Conservation (phyloP, 768 basidiomycete species). For the Royoungia palumana region DNA sequence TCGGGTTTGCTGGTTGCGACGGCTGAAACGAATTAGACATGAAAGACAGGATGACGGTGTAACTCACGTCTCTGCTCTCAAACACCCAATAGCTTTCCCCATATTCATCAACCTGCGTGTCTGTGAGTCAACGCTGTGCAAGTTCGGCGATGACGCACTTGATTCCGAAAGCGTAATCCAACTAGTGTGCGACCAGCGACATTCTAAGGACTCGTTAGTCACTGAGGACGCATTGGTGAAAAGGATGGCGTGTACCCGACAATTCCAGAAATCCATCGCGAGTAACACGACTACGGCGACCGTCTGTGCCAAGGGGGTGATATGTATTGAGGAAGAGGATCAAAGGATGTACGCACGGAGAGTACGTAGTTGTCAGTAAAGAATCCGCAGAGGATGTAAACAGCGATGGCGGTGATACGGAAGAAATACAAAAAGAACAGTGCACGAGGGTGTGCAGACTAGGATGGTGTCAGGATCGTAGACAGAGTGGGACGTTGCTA, state of each 20-base stretch:
- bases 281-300: conserved; percentile 91
- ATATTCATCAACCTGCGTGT: conserved; percentile 81
- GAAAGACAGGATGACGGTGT: not conserved
- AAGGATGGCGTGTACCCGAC: conserved; percentile 53
- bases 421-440: conserved; percentile 91
- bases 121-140: not conserved
- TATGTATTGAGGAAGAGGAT: not conserved
- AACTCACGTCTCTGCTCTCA: conserved; percentile 88
- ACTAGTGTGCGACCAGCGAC: conserved; percentile 92
- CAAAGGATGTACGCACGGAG: conserved; percentile 54
- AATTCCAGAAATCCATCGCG: conserved; percentile 99
- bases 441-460: conserved; percentile 80
- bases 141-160: conserved; percentile 41
- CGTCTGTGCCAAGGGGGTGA: conserved; percentile 44
- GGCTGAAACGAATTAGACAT: conserved; percentile 48
- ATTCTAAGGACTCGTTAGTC: conserved; percentile 51
- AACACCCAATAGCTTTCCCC: conserved; percentile 98
- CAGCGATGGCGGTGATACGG: conserved; percentile 79
- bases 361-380: conserved; percentile 90
- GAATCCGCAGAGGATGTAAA: conserved; percentile 92
- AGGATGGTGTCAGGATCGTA: conserved; percentile 13
- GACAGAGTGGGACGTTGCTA: conserved; percentile 6
- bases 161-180: conserved; percentile 97
- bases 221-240: not conserved
- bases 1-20: conserved; percentile 80